Evolutionary conservation across 164 flowering plant genomes (phyloP).

Genomic region (Amborella trichopoda): DNA sequence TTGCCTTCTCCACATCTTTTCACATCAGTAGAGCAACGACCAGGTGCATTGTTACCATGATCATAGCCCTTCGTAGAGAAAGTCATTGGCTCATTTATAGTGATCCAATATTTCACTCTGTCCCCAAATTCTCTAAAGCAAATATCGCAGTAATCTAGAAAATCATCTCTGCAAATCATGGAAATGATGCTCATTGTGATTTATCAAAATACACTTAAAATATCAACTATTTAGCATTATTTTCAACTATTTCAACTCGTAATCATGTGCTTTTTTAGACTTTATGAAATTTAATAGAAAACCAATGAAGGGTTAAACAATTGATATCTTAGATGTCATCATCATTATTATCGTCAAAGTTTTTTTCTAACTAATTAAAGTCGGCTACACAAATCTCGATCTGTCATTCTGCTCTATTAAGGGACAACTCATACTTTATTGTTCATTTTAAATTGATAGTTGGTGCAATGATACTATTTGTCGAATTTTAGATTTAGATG

Average conservation of each 20-base stretch:
- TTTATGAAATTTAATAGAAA: not conserved
- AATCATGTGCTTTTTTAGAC: not conserved
- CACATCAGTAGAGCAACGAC: constrained; percentile 7
- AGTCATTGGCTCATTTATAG: constrained; percentile 11
- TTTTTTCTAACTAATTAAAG: too few relatives aligned
- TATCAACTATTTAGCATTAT: too few relatives aligned
- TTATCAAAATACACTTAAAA: too few relatives aligned
- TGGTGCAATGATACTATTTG: too few relatives aligned
- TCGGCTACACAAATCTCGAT: too few relatives aligned
- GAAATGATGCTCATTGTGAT: not conserved
- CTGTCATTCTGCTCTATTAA: too few relatives aligned
- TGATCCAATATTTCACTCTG: constrained; percentile 10
- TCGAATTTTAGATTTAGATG: too few relatives aligned
- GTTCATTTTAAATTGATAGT: too few relatives aligned
- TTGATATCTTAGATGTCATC: too few relatives aligned
- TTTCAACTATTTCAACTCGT: too few relatives aligned
- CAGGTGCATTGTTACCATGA: constrained; percentile 3
- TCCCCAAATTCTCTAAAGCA: constrained; percentile 15
- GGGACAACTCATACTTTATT: too few relatives aligned
- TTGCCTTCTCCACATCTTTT: constrained; percentile 4
- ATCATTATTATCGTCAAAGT: too few relatives aligned
- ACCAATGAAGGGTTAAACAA: not conserved
- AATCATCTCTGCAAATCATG: constrained; percentile 9
- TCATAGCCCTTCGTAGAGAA: constrained; percentile 1
- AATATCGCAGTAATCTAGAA: constrained; percentile 7